phyloP scores from a whole-genome alignment of 176 grass and related monocot genomes.

The Paspalum notatum region DNA sequence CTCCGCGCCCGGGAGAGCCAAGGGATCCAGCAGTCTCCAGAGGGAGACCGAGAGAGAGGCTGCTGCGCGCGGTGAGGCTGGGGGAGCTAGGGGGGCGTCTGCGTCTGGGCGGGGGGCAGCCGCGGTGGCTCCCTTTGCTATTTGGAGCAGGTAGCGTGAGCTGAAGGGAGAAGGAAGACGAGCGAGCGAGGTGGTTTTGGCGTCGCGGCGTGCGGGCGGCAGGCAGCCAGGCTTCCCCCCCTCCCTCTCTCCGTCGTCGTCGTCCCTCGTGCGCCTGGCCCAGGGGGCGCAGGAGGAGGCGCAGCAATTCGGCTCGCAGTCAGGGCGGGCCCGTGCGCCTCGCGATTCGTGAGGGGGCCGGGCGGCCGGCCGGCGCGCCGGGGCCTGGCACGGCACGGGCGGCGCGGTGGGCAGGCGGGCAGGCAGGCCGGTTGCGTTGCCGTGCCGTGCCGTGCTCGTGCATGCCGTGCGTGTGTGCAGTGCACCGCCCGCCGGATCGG shows the following conservation, averaged over 20 bases:
- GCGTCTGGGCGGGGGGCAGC: not conserved
- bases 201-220: not conserved
- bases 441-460: slow-evolving; percentile 2
- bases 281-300: not conserved
- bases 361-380: not conserved
- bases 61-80: not conserved
- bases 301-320: slow-evolving; percentile 36
- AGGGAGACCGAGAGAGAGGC: not conserved
- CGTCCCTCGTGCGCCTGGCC: slow-evolving; percentile 23
- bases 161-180: not conserved
- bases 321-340: not conserved
- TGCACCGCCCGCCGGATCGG: not conserved
- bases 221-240: too few species aligned
- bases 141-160: slow-evolving; percentile 26
- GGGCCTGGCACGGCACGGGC: not conserved
- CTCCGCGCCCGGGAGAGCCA: not conserved
- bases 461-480: not conserved
- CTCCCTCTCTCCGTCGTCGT: too few species aligned
- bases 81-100: not conserved
- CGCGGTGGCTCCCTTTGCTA: not conserved
- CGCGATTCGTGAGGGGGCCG: slow-evolving; percentile 15
- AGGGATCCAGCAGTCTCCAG: too few species aligned
- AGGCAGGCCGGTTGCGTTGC: slow-evolving; percentile 2
- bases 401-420: not conserved
- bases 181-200: not conserved